Conservation (phyloP, 495 filamentous ascomycete genomes). For the Massariosphaeria phaeospora region DNA sequence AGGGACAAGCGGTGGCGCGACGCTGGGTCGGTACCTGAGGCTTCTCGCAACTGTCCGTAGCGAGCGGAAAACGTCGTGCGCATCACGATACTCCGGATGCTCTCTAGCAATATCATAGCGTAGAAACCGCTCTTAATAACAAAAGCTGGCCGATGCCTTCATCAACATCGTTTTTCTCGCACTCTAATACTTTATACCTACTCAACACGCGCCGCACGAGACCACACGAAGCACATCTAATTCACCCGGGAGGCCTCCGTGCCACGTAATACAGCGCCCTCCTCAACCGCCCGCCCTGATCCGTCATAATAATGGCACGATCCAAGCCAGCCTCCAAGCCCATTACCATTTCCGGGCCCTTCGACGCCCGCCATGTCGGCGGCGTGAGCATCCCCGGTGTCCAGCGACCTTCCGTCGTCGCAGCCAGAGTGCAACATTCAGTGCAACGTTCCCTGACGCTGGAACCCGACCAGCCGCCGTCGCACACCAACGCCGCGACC, state of each 20-base stretch:
- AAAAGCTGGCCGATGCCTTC: too few relatives aligned
- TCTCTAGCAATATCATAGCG: conserved; percentile 16
- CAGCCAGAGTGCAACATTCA: too few relatives aligned
- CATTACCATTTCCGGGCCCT: conserved; percentile 17
- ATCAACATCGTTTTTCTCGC: neutral
- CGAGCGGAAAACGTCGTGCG: neutral
- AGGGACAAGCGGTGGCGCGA: neutral
- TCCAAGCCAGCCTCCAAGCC: neutral
- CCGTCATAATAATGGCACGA: neutral
- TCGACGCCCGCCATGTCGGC: conserved; percentile 25
- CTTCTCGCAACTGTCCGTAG: neutral
- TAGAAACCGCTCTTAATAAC: neutral
- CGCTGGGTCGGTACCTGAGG: neutral
- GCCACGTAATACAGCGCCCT: neutral
- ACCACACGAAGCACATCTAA: too few relatives aligned
- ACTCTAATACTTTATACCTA: neutral
- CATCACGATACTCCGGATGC: conserved; percentile 17
- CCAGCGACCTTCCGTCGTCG: neutral
- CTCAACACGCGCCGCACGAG: conserved; percentile 12
- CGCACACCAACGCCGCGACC: neutral
- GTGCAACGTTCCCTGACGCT: conserved; percentile 4
- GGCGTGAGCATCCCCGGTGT: conserved; percentile 17
- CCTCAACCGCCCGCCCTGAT: neutral
- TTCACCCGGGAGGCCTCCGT: conserved; percentile 7
- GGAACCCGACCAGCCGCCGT: neutral